phyloP scores from a whole-genome alignment of 257 asterid species.

The Verbena officinalis region DNA sequence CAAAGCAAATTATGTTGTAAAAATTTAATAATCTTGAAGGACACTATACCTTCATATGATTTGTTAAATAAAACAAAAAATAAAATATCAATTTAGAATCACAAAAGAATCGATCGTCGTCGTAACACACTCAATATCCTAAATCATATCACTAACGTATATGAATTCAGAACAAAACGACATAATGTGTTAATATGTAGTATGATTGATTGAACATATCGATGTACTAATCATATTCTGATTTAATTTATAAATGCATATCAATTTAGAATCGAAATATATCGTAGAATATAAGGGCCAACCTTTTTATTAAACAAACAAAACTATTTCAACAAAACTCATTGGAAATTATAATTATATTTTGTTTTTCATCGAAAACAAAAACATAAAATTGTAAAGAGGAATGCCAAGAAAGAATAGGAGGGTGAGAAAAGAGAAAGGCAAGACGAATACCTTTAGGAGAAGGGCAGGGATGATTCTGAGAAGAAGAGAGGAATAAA shows the following conservation, averaged over 20 bases:
- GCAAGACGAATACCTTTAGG: constrained; percentile 50
- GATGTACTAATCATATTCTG: no score
- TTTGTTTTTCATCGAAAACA: not conserved
- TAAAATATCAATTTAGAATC: not conserved
- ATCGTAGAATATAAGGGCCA: not conserved
- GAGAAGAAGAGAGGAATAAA: constrained; percentile 37
- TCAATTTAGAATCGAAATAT: no score
- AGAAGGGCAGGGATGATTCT: constrained; percentile 65
- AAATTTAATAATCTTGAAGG: no score
- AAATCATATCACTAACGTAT: no score
- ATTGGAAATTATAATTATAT: not conserved
- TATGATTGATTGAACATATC: no score
- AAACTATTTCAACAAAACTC: not conserved
- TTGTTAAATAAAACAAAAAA: no score
- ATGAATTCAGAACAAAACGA: no score
- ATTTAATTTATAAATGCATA: no score
- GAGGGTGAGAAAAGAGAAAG: not conserved
- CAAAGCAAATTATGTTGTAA: not conserved
- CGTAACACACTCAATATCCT: no score
- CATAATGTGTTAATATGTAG: no score
- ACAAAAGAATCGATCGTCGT: no score
- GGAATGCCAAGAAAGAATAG: not conserved
- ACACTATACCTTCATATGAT: no score
- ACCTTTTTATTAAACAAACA: not conserved
- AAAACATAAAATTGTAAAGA: not conserved